Evolutionary conservation across 257 asterid species (phyloP).

Genomic region (Petrea volubilis): DNA sequence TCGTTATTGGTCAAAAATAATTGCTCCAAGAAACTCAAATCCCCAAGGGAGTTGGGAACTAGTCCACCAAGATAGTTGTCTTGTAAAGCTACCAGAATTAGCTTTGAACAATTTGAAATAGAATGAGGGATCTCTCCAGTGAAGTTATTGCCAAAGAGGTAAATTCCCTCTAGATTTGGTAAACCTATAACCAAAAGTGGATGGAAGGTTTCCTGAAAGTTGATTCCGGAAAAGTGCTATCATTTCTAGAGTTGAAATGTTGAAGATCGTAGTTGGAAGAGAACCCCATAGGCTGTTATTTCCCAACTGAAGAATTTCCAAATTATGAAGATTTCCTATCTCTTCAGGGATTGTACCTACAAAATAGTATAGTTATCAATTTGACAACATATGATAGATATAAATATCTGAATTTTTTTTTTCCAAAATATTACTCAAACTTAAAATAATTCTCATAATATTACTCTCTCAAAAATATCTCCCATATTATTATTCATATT

Average conservation of each 20-base stretch:
- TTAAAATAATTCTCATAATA: too few relatives aligned
- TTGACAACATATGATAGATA: not conserved
- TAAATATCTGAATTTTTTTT: not conserved
- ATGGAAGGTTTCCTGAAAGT: constrained; percentile 33
- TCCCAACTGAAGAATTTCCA: constrained; percentile 19
- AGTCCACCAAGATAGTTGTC: constrained; percentile 20
- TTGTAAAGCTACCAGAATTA: not conserved
- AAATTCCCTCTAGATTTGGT: constrained; percentile 21
- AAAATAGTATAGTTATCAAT: not conserved
- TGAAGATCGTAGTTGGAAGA: constrained; percentile 13
- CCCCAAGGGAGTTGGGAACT: constrained; percentile 32
- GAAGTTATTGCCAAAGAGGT: constrained; percentile 13
- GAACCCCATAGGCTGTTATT: constrained; percentile 15
- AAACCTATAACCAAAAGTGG: constrained; percentile 13
- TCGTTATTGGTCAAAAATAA: not conserved
- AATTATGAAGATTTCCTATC: constrained; percentile 18
- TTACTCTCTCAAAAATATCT: too few relatives aligned
- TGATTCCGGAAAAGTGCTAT: constrained; percentile 4
- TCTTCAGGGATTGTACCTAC: constrained; percentile 31
- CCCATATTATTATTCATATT: too few relatives aligned
- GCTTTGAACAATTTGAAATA: constrained; percentile 33
- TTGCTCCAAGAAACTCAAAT: not conserved
- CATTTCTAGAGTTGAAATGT: constrained; percentile 16
- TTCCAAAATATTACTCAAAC: too few relatives aligned
- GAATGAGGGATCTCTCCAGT: constrained; percentile 35